Percentiles rank a stretch among this genome's conserved stretches.
phyloP scores from a whole-genome alignment of 306 rosid genomes.

The Datisca glomerata region DNA sequence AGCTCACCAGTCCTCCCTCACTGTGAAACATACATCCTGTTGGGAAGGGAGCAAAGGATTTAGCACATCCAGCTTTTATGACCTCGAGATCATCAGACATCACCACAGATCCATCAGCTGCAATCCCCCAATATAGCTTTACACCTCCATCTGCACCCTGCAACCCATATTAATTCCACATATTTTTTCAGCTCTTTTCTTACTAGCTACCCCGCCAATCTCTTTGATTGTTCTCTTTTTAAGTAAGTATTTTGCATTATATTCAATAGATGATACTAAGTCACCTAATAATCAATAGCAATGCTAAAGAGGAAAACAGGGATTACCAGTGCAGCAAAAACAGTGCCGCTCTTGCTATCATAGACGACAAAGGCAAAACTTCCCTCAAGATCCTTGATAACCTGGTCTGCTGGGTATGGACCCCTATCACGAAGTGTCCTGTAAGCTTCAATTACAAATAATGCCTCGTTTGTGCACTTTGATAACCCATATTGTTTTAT shows the following conservation, averaged over 20 bases:
- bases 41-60: constrained; percentile 97
- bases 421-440: constrained; percentile 85
- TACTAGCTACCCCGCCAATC: too few species aligned
- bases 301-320: neutral
- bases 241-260: too few species aligned
- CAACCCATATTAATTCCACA: neutral
- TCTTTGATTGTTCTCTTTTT: too few species aligned
- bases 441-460: constrained; percentile 88
- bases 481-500: constrained; percentile 72
- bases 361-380: constrained; percentile 95
- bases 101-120: constrained; percentile 94
- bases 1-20: constrained; percentile 84
- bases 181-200: too few species aligned
- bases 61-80: constrained; percentile 90
- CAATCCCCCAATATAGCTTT: constrained; percentile 85
- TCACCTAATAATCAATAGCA: neutral
- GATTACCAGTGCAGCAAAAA: constrained; percentile 82
- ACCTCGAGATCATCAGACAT: constrained; percentile 82
- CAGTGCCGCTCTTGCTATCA: constrained; percentile 74
- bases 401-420: constrained; percentile 97
- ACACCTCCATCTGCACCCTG: constrained; percentile 98
- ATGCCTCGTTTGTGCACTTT: constrained; percentile 60
- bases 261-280: neutral
- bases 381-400: constrained; percentile 86
- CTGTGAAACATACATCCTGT: constrained; percentile 88